Evolutionary conservation across 345 rosid species (phyloP).

Genomic region (Boechera divaricarpa): DNA sequence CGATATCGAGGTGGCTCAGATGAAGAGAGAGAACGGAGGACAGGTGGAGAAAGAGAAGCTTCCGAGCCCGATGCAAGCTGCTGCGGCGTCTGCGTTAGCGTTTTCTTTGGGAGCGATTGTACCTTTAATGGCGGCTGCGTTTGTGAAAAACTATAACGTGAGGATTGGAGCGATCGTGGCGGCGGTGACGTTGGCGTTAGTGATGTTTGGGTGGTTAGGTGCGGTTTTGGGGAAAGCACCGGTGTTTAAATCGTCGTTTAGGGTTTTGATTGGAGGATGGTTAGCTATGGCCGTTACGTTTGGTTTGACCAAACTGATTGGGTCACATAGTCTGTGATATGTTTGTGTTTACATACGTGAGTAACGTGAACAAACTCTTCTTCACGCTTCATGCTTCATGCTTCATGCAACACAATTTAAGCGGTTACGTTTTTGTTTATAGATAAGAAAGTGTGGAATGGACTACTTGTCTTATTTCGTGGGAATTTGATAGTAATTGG

Average conservation of each 20-base stretch:
- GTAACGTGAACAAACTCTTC: conserved; percentile 33
- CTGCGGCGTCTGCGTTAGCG: conserved; percentile 84
- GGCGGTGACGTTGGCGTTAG: conserved; percentile 64
- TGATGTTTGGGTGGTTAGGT: conserved; percentile 77
- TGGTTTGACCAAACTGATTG: conserved; percentile 79
- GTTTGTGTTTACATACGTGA: conserved; percentile 24
- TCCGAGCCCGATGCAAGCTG: conserved; percentile 84
- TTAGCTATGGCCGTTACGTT: conserved; percentile 87
- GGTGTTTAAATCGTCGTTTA: conserved; percentile 50
- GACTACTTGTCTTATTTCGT: conserved; percentile 11
- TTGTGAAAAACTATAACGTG: conserved; percentile 58
- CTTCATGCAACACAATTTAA: conserved; percentile 28
- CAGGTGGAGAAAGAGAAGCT: conserved; percentile 47
- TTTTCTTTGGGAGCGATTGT: conserved; percentile 82
- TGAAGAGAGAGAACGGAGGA: conserved; percentile 53
- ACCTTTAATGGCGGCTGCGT: conserved; percentile 81
- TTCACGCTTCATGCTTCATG: conserved; percentile 39
- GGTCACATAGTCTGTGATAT: conserved; percentile 58
- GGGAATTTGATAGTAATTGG: background rate
- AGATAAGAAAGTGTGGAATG: conserved; percentile 30
- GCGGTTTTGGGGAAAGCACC: conserved; percentile 82
- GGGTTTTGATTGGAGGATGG: conserved; percentile 93
- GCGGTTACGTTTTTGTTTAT: conserved; percentile 36
- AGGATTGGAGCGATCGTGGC: conserved; percentile 67
- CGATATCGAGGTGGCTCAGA: conserved; percentile 80